phyloP scores from a whole-genome alignment of 75 land plant genomes.

The Picea glauca region DNA sequence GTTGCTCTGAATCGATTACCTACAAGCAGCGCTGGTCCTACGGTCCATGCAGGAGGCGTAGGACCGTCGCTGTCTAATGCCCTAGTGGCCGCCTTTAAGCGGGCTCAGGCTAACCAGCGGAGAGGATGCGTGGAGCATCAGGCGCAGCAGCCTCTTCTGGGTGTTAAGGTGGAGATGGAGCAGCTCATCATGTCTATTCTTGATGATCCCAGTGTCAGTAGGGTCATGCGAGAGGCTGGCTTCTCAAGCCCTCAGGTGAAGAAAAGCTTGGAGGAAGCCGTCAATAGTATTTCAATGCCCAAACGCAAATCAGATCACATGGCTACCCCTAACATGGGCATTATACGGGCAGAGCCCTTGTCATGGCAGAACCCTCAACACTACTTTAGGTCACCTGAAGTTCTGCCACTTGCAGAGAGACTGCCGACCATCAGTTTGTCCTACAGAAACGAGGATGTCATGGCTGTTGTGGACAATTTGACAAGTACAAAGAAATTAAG shows the following conservation, averaged over 20 bases:
- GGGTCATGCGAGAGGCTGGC: slow-evolving; percentile 95
- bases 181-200: slow-evolving; percentile 90
- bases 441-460: slow-evolving; percentile 29
- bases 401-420: background rate
- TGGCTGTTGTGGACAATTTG: slow-evolving; percentile 32
- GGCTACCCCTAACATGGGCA: slow-evolving; percentile 5
- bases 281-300: too few species aligned
- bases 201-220: slow-evolving; percentile 91
- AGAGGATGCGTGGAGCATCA: slow-evolving; percentile 81
- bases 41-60: background rate
- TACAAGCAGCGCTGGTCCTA: background rate
- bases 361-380: background rate
- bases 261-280: slow-evolving; percentile 58
- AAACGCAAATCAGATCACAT: background rate
- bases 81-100: slow-evolving; percentile 88
- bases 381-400: background rate
- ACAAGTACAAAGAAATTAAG: slow-evolving; percentile 24
- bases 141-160: slow-evolving; percentile 82
- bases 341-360: background rate
- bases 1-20: slow-evolving; percentile 55
- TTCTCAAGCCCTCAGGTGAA: slow-evolving; percentile 91
- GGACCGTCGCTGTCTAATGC: slow-evolving; percentile 80
- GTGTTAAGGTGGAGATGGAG: slow-evolving; percentile 89
- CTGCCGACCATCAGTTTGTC: background rate
- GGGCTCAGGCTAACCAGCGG: slow-evolving; percentile 95